These are phyloP conservation scores for Leccinum subgranulosum DNA, from an alignment of 768 basidiomycete species.

Conservation along the genomic window DNA sequence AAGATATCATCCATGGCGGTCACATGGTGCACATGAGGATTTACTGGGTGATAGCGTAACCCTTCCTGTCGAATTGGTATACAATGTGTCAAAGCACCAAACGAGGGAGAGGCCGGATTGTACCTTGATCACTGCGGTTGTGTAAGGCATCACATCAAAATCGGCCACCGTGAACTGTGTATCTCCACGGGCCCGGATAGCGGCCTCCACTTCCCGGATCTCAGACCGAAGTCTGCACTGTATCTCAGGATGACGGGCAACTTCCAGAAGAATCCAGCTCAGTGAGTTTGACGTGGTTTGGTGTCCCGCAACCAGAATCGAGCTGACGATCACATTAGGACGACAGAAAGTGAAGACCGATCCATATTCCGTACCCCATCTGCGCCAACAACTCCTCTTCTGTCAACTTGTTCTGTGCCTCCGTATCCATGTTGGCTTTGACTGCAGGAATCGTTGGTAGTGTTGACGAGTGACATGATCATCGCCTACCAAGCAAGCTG, in stretches of 20 bases:
- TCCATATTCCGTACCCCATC: slow-evolving; percentile 14
- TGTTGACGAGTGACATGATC: neutral
- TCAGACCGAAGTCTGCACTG: slow-evolving; percentile 55
- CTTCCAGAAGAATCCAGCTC: slow-evolving; percentile 61
- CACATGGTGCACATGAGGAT: slow-evolving; percentile 48
- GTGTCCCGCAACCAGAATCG: slow-evolving; percentile 49
- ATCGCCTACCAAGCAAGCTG: slow-evolving; percentile 38
- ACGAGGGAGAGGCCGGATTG: slow-evolving; percentile 5
- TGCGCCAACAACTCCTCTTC: slow-evolving; percentile 17
- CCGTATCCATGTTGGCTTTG: slow-evolving; percentile 27
- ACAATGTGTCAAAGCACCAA: slow-evolving; percentile 15
- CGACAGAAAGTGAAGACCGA: neutral
- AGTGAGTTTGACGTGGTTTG: slow-evolving; percentile 61
- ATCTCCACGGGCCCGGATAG: slow-evolving; percentile 8
- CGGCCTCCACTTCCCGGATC: slow-evolving; percentile 10
- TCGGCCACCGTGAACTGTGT: slow-evolving; percentile 34
- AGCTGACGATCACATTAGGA: slow-evolving; percentile 26
- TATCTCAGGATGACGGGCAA: slow-evolving; percentile 54
- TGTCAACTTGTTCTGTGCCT: slow-evolving; percentile 21
- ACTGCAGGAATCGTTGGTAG: slow-evolving; percentile 9
- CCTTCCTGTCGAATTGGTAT: slow-evolving; percentile 36
- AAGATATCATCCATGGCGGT: slow-evolving; percentile 52
- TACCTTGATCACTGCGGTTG: slow-evolving; percentile 36
- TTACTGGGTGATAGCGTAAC: slow-evolving; percentile 46
- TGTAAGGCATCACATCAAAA: slow-evolving; percentile 49